Evolutionary conservation across 495 filamentous ascomycete genomes (phyloP).

Genomic region (Lophiotrema nucula): DNA sequence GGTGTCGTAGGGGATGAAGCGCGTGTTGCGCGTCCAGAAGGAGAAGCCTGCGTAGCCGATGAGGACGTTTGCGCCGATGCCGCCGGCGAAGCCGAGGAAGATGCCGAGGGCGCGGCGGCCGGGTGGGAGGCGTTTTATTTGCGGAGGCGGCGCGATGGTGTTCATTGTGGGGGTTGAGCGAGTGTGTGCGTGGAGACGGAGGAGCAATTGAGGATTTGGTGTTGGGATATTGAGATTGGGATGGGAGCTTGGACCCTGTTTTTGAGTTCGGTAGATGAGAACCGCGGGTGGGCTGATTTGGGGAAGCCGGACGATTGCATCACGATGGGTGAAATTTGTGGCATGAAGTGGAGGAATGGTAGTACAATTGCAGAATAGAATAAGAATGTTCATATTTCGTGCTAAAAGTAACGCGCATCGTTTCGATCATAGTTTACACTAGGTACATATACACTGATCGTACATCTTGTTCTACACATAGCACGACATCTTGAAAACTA

Average conservation of each 20-base stretch:
- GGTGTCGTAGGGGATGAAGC: slow-evolving; percentile 26
- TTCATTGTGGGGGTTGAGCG: slow-evolving; percentile 12
- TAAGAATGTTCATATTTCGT: background rate
- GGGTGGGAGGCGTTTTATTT: slow-evolving; percentile 12
- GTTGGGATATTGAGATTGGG: no score
- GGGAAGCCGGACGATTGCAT: no score
- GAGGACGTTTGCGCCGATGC: slow-evolving; percentile 6
- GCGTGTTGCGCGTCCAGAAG: slow-evolving; percentile 19
- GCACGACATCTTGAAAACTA: background rate
- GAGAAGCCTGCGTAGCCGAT: slow-evolving; percentile 29
- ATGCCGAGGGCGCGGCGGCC: slow-evolving; percentile 22
- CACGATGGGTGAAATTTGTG: no score
- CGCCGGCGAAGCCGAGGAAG: slow-evolving; percentile 24
- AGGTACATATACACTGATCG: background rate
- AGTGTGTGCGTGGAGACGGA: no score
- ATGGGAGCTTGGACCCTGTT: no score
- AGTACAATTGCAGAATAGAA: no score
- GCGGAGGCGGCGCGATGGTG: slow-evolving; percentile 26
- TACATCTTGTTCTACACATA: background rate
- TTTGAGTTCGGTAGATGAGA: no score
- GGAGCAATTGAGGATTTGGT: no score
- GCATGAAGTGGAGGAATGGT: no score
- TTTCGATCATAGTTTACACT: background rate
- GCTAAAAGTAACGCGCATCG: no score
- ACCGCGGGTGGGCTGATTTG: no score